Conservation (phyloP, 2,329 filamentous ascomycete species). For the Cytospora schulzeri region DNA sequence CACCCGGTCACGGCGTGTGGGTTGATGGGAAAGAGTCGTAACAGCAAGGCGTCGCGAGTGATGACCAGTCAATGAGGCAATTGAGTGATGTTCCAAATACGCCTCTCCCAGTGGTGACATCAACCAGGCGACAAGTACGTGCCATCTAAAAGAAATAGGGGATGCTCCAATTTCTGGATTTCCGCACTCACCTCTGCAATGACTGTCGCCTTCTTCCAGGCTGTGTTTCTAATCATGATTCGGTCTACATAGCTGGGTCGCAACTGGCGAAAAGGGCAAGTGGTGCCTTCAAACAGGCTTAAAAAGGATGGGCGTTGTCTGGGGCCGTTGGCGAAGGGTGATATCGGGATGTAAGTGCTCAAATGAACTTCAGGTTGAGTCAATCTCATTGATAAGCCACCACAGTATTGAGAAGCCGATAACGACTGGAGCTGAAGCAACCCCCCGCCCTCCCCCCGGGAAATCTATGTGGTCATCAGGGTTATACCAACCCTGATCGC, state of each 20-base stretch:
- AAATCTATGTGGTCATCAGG: neutral
- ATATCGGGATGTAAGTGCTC: neutral
- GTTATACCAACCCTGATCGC: neutral
- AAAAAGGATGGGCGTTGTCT: neutral
- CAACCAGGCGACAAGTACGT: too few relatives aligned
- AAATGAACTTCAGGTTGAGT: neutral
- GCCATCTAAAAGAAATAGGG: too few relatives aligned
- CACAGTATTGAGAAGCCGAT: constrained; percentile 4
- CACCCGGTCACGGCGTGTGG: too few relatives aligned
- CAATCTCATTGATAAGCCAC: constrained; percentile 3
- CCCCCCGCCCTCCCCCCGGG: neutral
- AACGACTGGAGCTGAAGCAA: neutral
- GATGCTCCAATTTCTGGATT: neutral
- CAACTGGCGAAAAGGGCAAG: neutral
- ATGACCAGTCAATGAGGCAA: too few relatives aligned
- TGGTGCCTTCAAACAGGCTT: neutral
- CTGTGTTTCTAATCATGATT: constrained; percentile 45
- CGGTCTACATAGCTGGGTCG: constrained; percentile 24
- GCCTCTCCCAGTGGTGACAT: too few relatives aligned
- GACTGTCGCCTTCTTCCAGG: constrained; percentile 44
- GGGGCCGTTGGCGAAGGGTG: neutral
- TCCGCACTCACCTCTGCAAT: constrained; percentile 39
- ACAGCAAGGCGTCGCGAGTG: too few relatives aligned
- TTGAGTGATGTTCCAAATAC: too few relatives aligned
- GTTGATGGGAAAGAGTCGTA: too few relatives aligned